Evolutionary conservation across 768 basidiomycete species (phyloP).

Genomic region (Megacollybia marginata): DNA sequence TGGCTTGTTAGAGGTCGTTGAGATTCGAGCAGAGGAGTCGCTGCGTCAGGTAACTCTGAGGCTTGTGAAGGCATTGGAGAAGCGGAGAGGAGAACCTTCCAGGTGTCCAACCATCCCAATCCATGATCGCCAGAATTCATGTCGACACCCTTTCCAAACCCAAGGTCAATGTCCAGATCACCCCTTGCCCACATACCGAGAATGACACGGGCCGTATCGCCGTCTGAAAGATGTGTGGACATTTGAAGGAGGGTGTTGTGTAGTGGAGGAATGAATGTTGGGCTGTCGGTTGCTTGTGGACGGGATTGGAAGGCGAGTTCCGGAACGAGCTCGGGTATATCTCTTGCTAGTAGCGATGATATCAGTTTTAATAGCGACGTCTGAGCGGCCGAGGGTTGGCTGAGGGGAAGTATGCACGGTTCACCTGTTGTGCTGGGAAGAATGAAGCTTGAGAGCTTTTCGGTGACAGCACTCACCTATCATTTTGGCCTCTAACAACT

Average conservation of each 20-base stretch:
- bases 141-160: no score
- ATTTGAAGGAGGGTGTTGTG: slow-evolving; percentile 58
- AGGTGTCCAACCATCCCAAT: no score
- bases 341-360: neutral
- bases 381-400: slow-evolving; percentile 46
- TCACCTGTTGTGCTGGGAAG: slow-evolving; percentile 35
- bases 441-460: slow-evolving; percentile 1
- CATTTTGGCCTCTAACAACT: slow-evolving; percentile 36
- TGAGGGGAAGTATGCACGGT: slow-evolving; percentile 43
- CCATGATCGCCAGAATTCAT: no score
- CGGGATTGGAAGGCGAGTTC: slow-evolving; percentile 26
- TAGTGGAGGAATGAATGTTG: slow-evolving; percentile 53
- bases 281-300: slow-evolving; percentile 37
- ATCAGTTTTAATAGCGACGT: slow-evolving; percentile 41
- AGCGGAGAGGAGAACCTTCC: no score
- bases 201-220: slow-evolving; percentile 58
- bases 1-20: no score
- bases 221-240: slow-evolving; percentile 62
- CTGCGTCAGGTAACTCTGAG: no score
- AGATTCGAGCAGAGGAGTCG: no score
- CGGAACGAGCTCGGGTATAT: slow-evolving; percentile 31
- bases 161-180: slow-evolving; percentile 18
- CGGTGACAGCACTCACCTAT: slow-evolving; percentile 40
- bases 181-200: slow-evolving; percentile 39
- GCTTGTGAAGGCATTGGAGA: no score